Evolutionary conservation across 805 yeast species (phyloP).

Genomic region (Yarrowia hollandica): DNA sequence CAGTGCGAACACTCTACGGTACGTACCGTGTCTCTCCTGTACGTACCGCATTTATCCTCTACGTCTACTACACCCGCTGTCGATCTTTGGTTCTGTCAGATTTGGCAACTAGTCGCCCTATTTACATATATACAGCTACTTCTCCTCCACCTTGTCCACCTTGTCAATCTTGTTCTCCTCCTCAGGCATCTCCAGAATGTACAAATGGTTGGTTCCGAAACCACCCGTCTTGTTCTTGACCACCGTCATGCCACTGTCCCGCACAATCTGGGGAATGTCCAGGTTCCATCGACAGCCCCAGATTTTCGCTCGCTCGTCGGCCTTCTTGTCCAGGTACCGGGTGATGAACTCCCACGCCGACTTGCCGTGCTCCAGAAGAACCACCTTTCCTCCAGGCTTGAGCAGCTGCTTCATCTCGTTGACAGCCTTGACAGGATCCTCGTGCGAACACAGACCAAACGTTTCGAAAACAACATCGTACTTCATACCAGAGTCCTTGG

Average conservation of each 20-base stretch:
- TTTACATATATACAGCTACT: slow-evolving; percentile 25
- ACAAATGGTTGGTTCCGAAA: slow-evolving; percentile 76
- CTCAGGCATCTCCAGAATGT: slow-evolving; percentile 35
- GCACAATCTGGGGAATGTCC: slow-evolving; percentile 85
- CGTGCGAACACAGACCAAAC: slow-evolving; percentile 93
- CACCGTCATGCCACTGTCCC: slow-evolving; percentile 78
- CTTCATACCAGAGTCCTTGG: slow-evolving; percentile 47
- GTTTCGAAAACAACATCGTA: slow-evolving; percentile 94
- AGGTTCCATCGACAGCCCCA: slow-evolving; percentile 99
- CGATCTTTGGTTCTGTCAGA: too few species aligned
- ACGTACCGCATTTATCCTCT: too few species aligned
- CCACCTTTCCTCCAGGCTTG: slow-evolving; percentile 86
- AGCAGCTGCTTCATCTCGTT: slow-evolving; percentile 69
- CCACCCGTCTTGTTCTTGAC: slow-evolving; percentile 79
- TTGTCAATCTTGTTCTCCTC: not conserved
- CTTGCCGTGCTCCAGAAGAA: slow-evolving; percentile 89
- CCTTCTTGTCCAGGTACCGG: slow-evolving; percentile 74
- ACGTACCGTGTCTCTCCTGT: too few species aligned
- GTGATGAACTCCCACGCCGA: slow-evolving; percentile 78
- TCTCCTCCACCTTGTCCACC: not conserved
- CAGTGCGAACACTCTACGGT: too few species aligned
- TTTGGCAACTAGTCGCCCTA: too few species aligned
- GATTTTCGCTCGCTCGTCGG: slow-evolving; percentile 75
- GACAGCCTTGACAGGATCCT: slow-evolving; percentile 84
- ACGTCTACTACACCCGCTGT: too few species aligned